Conservation (phyloP, 2,329 filamentous ascomycete species). For the Rhynchosporium agropyri region DNA sequence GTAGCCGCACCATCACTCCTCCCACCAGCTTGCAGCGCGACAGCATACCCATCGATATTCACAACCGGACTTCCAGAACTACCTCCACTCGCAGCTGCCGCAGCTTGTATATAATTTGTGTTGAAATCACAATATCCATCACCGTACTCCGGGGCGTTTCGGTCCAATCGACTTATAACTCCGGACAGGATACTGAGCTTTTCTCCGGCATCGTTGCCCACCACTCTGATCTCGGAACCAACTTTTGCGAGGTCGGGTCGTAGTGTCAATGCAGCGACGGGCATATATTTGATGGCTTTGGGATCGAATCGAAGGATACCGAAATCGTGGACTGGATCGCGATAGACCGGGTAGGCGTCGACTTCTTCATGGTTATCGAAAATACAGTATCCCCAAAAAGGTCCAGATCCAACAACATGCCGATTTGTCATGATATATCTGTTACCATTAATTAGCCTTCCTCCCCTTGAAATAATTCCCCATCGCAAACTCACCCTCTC, state of each 20-base stretch:
- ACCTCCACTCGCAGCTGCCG: conserved; percentile 92
- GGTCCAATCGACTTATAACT: conserved; percentile 92
- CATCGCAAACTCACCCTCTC: conserved; percentile 58
- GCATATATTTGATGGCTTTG: conserved; percentile 96
- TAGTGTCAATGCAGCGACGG: conserved; percentile 75
- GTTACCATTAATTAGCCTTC: conserved; percentile 35
- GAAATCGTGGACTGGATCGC: conserved; percentile 97
- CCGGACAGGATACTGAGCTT: conserved; percentile 97
- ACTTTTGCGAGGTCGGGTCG: conserved; percentile 87
- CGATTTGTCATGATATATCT: conserved; percentile 83
- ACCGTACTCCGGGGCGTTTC: conserved; percentile 96
- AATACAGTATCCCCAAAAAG: conserved; percentile 97
- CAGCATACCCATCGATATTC: conserved; percentile 88
- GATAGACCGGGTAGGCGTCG: conserved; percentile 94
- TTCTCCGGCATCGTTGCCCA: conserved; percentile 97
- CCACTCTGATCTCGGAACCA: conserved; percentile 91
- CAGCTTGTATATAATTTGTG: conserved; percentile 94
- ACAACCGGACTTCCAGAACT: conserved; percentile 98
- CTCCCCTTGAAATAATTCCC: background rate
- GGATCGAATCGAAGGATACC: conserved; percentile 96
- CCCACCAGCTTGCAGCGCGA: conserved; percentile 92
- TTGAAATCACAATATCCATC: conserved; percentile 99
- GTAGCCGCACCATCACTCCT: conserved; percentile 93
- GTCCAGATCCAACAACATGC: conserved; percentile 92
- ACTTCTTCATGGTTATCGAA: conserved; percentile 99